phyloP scores from a whole-genome alignment of 305 asterid species.

The Caryopteris hybrid region DNA sequence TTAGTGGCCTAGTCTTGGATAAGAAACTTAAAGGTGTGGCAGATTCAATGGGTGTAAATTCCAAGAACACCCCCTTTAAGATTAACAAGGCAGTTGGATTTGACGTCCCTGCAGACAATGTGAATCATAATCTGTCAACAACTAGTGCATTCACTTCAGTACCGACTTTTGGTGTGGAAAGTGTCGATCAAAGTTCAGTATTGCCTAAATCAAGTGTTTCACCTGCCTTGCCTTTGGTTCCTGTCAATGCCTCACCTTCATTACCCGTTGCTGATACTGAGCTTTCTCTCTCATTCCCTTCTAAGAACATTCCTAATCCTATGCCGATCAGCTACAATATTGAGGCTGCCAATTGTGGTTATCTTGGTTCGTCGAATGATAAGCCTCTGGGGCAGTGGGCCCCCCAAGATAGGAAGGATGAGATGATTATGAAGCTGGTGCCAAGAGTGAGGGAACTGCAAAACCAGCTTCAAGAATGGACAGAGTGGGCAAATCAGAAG shows the following conservation, averaged over 20 bases:
- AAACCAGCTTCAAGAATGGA: slow-evolving; percentile 87
- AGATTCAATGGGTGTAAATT: slow-evolving; percentile 48
- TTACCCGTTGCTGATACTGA: slow-evolving; percentile 60
- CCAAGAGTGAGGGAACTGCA: slow-evolving; percentile 68
- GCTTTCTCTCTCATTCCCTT: slow-evolving; percentile 74
- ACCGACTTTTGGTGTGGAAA: slow-evolving; percentile 46
- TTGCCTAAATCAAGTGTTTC: slow-evolving; percentile 33
- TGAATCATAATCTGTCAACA: slow-evolving; percentile 35
- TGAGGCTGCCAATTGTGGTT: slow-evolving; percentile 33
- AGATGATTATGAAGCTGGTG: slow-evolving; percentile 64
- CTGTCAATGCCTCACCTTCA: slow-evolving; percentile 26
- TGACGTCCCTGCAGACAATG: slow-evolving; percentile 42
- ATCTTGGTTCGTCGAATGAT: slow-evolving; percentile 33
- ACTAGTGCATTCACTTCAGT: slow-evolving; percentile 39
- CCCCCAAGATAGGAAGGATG: slow-evolving; percentile 70
- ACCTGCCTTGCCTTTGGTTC: slow-evolving; percentile 27
- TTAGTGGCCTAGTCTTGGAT: slow-evolving; percentile 74
- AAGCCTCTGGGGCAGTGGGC: slow-evolving; percentile 43
- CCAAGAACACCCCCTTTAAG: slow-evolving; percentile 48
- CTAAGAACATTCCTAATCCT: slow-evolving; percentile 46
- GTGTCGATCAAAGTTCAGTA: slow-evolving; percentile 25
- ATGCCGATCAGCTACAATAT: slow-evolving; percentile 43
- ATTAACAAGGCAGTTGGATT: slow-evolving; percentile 37
- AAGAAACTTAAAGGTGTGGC: slow-evolving; percentile 75
- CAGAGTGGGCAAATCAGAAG: slow-evolving; percentile 96